These are phyloP conservation scores for Exserohilum rostratum DNA, from an alignment of 2,329 filamentous ascomycete species.

Conservation along the genomic window DNA sequence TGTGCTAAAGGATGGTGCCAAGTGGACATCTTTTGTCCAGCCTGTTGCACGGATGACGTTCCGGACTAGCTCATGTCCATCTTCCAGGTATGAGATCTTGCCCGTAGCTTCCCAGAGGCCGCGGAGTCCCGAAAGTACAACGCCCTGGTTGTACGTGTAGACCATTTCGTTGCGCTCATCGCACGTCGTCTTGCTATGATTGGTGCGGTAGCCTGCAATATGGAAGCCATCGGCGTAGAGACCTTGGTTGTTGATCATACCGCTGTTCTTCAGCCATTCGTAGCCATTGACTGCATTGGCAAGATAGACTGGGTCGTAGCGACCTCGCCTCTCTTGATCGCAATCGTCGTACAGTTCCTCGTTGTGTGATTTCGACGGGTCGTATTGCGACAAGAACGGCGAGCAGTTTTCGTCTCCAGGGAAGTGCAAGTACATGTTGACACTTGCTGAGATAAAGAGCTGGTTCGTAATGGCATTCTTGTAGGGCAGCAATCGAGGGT, in stretches of 20 bases:
- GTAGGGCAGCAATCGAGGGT: slow-evolving; percentile 74
- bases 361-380: slow-evolving; percentile 14
- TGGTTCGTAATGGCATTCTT: slow-evolving; percentile 98
- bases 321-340: slow-evolving; percentile 7
- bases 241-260: slow-evolving; percentile 78
- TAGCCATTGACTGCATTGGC: slow-evolving; percentile 78
- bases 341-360: slow-evolving; percentile 16
- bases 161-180: slow-evolving; percentile 86
- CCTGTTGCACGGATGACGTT: slow-evolving; percentile 80
- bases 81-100: slow-evolving; percentile 71
- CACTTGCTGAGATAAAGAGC: slow-evolving; percentile 81
- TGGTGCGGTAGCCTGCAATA: slow-evolving; percentile 66
- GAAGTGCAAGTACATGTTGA: slow-evolving; percentile 88
- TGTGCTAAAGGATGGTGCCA: slow-evolving; percentile 3
- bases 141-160: slow-evolving; percentile 95
- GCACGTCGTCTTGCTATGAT: slow-evolving; percentile 71
- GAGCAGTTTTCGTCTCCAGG: slow-evolving; percentile 78
- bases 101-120: slow-evolving; percentile 82
- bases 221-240: slow-evolving; percentile 90
- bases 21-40: slow-evolving; percentile 58
- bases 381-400: slow-evolving; percentile 62
- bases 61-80: slow-evolving; percentile 78
- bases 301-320: slow-evolving; percentile 68
- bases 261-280: slow-evolving; percentile 76
- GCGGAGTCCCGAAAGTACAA: slow-evolving; percentile 80